phyloP scores from a whole-genome alignment of 306 rosid genomes.

The Glycyrrhiza uralensis region DNA sequence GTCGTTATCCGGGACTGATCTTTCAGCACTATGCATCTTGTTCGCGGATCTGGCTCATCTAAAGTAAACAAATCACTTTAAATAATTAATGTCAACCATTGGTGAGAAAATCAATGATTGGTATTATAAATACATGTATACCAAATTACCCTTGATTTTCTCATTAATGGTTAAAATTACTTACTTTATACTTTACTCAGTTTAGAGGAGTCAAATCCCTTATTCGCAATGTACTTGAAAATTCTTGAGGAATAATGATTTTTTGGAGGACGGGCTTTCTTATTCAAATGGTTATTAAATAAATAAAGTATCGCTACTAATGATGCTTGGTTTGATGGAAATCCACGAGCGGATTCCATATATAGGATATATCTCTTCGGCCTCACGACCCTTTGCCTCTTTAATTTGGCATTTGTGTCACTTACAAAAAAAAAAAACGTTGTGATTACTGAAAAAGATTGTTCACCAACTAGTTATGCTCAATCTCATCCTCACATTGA shows the following conservation, averaged over 20 bases:
- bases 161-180: no score
- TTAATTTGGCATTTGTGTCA: background rate
- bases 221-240: background rate
- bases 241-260: background rate
- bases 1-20: background rate
- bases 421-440: background rate
- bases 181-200: no score
- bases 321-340: slow-evolving; percentile 25
- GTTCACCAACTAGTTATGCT: background rate
- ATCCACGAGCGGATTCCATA: background rate
- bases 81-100: no score
- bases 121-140: no score
- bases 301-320: slow-evolving; percentile 22
- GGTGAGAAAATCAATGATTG: no score
- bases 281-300: no score
- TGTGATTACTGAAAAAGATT: background rate
- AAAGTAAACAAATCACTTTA: no score
- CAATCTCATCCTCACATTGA: slow-evolving; percentile 13
- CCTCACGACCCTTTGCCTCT: background rate
- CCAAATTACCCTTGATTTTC: no score
- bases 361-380: background rate
- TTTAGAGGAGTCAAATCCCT: no score
- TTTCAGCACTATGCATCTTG: background rate
- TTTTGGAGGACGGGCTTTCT: no score
- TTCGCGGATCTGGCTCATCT: no score